Percentiles rank a stretch among this genome's conserved stretches.
Conservation (phyloP, 306 rosid genomes). For the Corylus avellana region DNA sequence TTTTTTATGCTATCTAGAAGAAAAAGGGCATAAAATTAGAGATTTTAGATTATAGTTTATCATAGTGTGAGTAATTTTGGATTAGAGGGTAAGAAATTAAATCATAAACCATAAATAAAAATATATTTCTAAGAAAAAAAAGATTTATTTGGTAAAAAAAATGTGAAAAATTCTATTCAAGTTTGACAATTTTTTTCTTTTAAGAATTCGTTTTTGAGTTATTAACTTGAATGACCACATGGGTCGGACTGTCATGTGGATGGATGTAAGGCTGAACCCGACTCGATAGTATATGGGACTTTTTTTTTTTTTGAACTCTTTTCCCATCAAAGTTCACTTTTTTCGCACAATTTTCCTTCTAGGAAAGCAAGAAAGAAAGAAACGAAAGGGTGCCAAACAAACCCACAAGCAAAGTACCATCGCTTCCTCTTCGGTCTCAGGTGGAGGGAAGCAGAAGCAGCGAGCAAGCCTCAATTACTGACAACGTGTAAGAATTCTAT, state of each 20-base stretch:
- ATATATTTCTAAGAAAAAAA: too few species aligned
- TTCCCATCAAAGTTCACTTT: background rate
- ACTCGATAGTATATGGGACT: background rate
- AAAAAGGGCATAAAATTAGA: too few species aligned
- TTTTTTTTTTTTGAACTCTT: background rate
- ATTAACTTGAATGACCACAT: too few species aligned
- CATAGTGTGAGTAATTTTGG: too few species aligned
- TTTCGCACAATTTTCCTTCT: background rate
- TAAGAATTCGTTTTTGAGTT: too few species aligned
- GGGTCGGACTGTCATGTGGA: background rate
- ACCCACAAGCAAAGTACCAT: background rate
- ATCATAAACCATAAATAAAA: too few species aligned
- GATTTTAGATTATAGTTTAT: too few species aligned
- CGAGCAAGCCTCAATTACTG: background rate
- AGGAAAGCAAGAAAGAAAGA: background rate
- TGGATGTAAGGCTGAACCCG: background rate
- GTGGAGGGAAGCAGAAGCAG: constrained; percentile 2
- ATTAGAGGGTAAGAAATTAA: too few species aligned
- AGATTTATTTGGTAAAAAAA: too few species aligned
- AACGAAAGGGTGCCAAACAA: background rate
- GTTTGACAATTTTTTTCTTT: too few species aligned
- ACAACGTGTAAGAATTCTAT: constrained; percentile 11
- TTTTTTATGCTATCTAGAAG: too few species aligned
- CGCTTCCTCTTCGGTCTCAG: constrained; percentile 9
- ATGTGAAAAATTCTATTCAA: too few species aligned